Base-by-base conservation (phyloP, 2,329 filamentous ascomycete species). In the Dactylellina drechsleri region DNA sequence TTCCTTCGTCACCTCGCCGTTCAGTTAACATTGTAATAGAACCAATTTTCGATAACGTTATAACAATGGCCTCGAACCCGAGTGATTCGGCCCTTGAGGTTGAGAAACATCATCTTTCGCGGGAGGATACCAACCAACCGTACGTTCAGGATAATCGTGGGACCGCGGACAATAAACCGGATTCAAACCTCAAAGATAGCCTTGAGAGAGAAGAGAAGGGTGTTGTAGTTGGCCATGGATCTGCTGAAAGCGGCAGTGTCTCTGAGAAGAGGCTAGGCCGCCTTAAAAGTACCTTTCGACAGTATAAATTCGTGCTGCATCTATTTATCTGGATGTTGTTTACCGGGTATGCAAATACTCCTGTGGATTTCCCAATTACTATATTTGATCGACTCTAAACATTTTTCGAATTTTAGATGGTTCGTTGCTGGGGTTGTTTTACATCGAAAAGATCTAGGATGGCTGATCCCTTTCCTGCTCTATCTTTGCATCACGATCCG, bases 381-480 rank as follows among this genome's bases (percentile, higher is more conserved):
- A 31, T 57, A 36, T 68, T 73, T 62, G 36, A 56, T 57, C 59
- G 54, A 4, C 20, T 61, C 57, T 62, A 64, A 59, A 62, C 54
- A 36, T 56, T 53, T 45, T 36, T 31, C 26, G 28, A 13, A 23
- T 62, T 43, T 52, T 59, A 86, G 86, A 79, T 93, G 91, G 91
- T 93, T 90, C 90, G 90, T 93, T 77, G 89, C 90, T 5, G 87
- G 89, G 65, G 83, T 94, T 56, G 84, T 93, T 72, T 84, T 92
- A 62, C 92, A 94, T 81, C 88, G 88, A 72, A 78, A 90, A 72
- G 88, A 92, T 79, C 85, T 85, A 79, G 92, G 92, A 80, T 96
- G 92, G 92, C 82, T 96, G 67, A 87, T 93, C 58, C 92, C 93
- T 0, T 95, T 96, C 82, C 85, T 96, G 59, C 81, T 97, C 54